These are phyloP conservation scores for Neopestalotiopsis sp. DNA, from an alignment of 2,329 filamentous ascomycete species.

Conservation along the genomic window DNA sequence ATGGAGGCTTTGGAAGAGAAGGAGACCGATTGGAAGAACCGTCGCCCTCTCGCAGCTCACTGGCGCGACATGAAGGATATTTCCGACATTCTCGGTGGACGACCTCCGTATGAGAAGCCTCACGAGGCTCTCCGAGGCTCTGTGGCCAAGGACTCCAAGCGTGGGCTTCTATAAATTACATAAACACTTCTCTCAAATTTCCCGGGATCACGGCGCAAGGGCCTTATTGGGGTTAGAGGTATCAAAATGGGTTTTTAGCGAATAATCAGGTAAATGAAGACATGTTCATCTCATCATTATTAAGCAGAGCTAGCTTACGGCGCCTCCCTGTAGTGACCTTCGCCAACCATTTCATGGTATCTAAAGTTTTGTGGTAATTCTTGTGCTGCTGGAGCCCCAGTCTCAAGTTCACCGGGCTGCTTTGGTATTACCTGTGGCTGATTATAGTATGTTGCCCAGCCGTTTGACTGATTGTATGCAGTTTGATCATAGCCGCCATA, in stretches of 20 bases:
- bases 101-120: conserved; percentile 60
- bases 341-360: conserved; percentile 42
- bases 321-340: conserved; percentile 37
- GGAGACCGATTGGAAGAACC: conserved; percentile 92
- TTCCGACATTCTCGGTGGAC: conserved; percentile 84
- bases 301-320: background rate
- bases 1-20: conserved; percentile 82
- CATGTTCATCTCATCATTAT: background rate
- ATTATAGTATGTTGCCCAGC: background rate
- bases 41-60: conserved; percentile 82
- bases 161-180: conserved; percentile 47
- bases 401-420: conserved; percentile 32
- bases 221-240: background rate
- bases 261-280: conserved; percentile 8
- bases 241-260: conserved; percentile 13
- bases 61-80: conserved; percentile 83
- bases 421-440: conserved; percentile 21
- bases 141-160: conserved; percentile 66
- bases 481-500: background rate
- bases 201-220: conserved; percentile 8
- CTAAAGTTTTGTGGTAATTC: conserved; percentile 39
- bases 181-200: background rate
- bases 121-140: conserved; percentile 56
- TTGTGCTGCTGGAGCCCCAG: conserved; percentile 29
- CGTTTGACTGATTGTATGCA: conserved; percentile 18